A percentile compares a stretch with the other conserved stretches of the same genome.
phyloP scores from a whole-genome alignment of 106 monocot genomes.

The Allium cepa region DNA sequence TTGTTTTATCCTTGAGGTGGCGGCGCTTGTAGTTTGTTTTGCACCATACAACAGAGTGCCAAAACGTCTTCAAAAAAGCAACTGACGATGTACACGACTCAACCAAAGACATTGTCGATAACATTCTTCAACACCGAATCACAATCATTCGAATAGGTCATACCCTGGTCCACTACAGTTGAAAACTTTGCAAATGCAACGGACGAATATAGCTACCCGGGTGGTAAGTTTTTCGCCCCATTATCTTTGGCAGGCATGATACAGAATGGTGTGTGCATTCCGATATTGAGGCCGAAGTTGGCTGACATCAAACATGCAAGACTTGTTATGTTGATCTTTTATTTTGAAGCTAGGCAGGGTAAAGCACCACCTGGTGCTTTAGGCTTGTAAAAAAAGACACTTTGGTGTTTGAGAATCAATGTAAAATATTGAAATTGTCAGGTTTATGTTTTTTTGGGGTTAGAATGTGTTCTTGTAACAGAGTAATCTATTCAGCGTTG shows the following conservation, averaged over 20 bases:
- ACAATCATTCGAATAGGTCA: slow-evolving; percentile 92
- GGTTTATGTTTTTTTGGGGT: neutral
- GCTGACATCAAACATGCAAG: slow-evolving; percentile 95
- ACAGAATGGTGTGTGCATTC: slow-evolving; percentile 56
- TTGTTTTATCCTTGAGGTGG: too few species aligned
- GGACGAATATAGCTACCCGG: slow-evolving; percentile 91
- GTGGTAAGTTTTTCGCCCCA: slow-evolving; percentile 96
- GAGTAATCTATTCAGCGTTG: too few species aligned
- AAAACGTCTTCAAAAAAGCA: too few species aligned
- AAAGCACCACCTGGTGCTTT: slow-evolving; percentile 3
- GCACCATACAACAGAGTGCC: too few species aligned
- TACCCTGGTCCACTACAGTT: slow-evolving; percentile 83
- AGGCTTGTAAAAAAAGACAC: neutral
- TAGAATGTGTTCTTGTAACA: too few species aligned
- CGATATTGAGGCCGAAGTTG: slow-evolving; percentile 79
- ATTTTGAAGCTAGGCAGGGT: slow-evolving; percentile 11
- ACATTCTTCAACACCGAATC: slow-evolving; percentile 90
- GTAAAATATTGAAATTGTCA: neutral
- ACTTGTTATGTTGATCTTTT: slow-evolving; percentile 58
- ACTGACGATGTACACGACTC: too few species aligned
- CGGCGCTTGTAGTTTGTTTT: too few species aligned
- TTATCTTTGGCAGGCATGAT: slow-evolving; percentile 58
- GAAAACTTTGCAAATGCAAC: slow-evolving; percentile 89
- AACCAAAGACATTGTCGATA: slow-evolving; percentile 15
- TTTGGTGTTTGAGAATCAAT: neutral